Percentiles rank a stretch among this genome's conserved stretches.
Conservation (phyloP, 257 asterid genomes). For the Solanum stenotomum region DNA sequence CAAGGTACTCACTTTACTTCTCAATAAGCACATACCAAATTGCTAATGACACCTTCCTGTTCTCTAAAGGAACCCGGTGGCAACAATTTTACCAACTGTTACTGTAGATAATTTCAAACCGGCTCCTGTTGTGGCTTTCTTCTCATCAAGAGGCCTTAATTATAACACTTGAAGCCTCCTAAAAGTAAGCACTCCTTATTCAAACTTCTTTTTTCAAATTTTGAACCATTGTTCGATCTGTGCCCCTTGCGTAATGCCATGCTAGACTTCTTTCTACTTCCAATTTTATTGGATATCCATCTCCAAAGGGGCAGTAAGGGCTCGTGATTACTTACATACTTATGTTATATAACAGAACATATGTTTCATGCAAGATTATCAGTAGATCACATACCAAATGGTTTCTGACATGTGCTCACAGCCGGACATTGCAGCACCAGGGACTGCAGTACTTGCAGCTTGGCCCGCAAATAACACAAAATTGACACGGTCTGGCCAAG, state of each 20-base stretch:
- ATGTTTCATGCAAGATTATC: background rate
- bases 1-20: conserved; percentile 28
- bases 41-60: background rate
- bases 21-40: background rate
- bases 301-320: background rate
- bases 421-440: background rate
- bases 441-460: background rate
- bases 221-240: background rate
- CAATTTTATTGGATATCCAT: background rate
- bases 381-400: background rate
- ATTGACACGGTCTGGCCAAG: background rate
- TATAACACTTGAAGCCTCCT: background rate
- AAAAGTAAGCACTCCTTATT: background rate
- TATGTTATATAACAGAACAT: background rate
- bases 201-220: background rate
- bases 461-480: background rate
- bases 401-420: background rate
- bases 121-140: conserved; percentile 60
- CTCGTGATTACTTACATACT: background rate
- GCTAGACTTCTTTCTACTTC: background rate
- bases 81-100: conserved; percentile 49
- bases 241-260: background rate
- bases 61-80: conserved; percentile 33
- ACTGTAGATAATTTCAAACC: conserved; percentile 33
- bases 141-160: background rate